Evolutionary conservation across 2,329 filamentous ascomycete genomes (phyloP), one percentile per base, ranked within the genome.

Genomic region (Daldinia sp.): DNA sequence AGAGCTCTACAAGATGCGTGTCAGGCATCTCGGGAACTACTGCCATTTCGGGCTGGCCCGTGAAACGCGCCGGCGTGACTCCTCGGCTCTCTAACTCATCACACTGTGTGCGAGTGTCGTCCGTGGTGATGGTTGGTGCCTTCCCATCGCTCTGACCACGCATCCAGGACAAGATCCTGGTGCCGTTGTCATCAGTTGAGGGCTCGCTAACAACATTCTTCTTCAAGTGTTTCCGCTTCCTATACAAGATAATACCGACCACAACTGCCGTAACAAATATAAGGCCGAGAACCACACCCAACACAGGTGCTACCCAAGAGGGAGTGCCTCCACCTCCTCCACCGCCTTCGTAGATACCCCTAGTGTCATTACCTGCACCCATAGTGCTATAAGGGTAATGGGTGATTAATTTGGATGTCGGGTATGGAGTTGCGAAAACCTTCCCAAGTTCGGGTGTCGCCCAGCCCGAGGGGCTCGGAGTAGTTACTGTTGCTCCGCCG

Each of bases 401-500:
- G 0, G 81, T 85, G 5, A 79, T 81, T 48, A 92, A 86, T 72
- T 87, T 90, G 4, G 81, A 79, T 6, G 81, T 84, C 3, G 86
- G 79, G 72, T 93, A 93, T 4, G 80, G 70, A 0, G 81, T 83
- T 0, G 78, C 79, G 67, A 93, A 92, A 18, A 92, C 77, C 4
- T 76, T 76, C 0, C 76, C 80, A 1, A 93, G 84, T 2, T 67
- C 82, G 65, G 74, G 74, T 60, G 79, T 82, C 56, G 81, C 82
- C 86, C 88, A 92, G 2, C 85, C 83, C 0, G 85, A 86, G 15
- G 88, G 85, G 4, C 84, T 82, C 1, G 92, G 93, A 0, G 84
- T 82, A 0, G 88, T 92, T 46, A 88, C 80, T 0, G 90, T 94
- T n/a, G 93, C 93, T 12, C 89, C 88, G 6, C 93, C 93, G 0